Base-by-base conservation (phyloP, 1,284 basidiomycete genomes). In the Xerocomus nothofagi region DNA sequence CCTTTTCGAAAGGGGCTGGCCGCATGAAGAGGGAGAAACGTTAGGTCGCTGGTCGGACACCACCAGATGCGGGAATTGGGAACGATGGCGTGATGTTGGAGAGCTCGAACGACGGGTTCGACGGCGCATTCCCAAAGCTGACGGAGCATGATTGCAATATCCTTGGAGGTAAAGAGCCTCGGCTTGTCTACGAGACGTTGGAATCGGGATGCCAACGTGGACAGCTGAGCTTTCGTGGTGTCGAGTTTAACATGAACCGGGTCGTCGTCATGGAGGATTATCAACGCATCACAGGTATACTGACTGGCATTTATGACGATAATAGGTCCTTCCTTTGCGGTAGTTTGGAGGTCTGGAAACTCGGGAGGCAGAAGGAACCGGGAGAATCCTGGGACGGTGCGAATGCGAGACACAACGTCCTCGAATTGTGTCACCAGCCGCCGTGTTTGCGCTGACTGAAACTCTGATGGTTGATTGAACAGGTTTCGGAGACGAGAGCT, bases 1-100 rank as follows among this genome's bases (percentile, higher is more conserved):
- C 42, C 38, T 21, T 37, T 42, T 18, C 34, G 32, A 24, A 47
- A 54, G 3, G 55, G 52, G 9, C 66, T 67, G 1, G 70, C 63
- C 7, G 70, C 69, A 45, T 73, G 72, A 1, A 74, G 33, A 0
- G 72, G 72, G 6, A 74, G 56, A 15, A 53, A 53, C n/a, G 62
- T 65, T 5, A 73, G 49, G 0, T 53, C 47, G 1, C 56, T 57
- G 11, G 70, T 72, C 1, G 68, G 68, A 46, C 70, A 73, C 71
- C 71, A 74, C 69, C 71, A 72, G 7, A 74, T 66, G 3, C 64
- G 63, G 9, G 68, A 61, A 30, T 57, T 26, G 11, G 41, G 29
- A 5, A 27, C 9, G 36, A 43, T 61, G 44, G 0, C 51, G 18
- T 5, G 51, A 20, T 21, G 37, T 26, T 47, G 39, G 2, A 68